Evolutionary conservation across 2,329 filamentous ascomycete species (phyloP), one percentile per base, ranked within the genome.

Genomic region (Lecanosticta acicola): DNA sequence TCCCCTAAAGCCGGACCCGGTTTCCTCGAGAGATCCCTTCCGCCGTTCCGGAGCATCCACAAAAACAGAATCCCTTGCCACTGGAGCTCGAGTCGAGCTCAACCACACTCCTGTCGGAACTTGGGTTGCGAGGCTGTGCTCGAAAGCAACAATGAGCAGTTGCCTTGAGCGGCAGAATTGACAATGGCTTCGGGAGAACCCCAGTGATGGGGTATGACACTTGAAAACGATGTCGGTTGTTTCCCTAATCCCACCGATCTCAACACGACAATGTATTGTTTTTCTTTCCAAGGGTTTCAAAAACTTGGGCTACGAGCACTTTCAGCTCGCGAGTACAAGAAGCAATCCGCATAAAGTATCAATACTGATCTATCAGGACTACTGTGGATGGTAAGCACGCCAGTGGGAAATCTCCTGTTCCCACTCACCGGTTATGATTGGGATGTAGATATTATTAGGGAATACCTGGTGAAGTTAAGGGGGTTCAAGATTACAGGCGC

Each of bases 301-400:
- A 13, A 38, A 39, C 17, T 36, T 46, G 1, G 79, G 80, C 4
- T 83, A 83, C 55, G 69, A 65, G 1, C 73, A 74, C 45, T 73
- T 81, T 24, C 78, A 76, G 0, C 24, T 29, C 24, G 7, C 24
- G 5, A 29, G 5, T 29, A 7, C 7, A 29, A 29, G 24, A 29
- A 5, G 5, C 24, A 5, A 29, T 11, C 5, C 24, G 24, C 5
- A 7, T 29, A 29, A 11, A 5, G 5, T 11, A 29, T 29, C n/a
- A n/a, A n/a, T n/a, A n/a, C n/a, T n/a, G n/a, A n/a, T 29, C 24
- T 7, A 29, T 29, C 24, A 11, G 7, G 7, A 29, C 7, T 80
- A 83, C 54, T 82, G 78, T 43, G 79, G 80, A 0, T 83, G 79
- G 80, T 70, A 64, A 3, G 59, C 66, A 3, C 45, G 33, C 17